A percentile compares a stretch with the other conserved stretches of the same genome.
These are phyloP conservation scores for Xerocomellus amylosporus DNA, from an alignment of 768 basidiomycete species.

Conservation along the genomic window DNA sequence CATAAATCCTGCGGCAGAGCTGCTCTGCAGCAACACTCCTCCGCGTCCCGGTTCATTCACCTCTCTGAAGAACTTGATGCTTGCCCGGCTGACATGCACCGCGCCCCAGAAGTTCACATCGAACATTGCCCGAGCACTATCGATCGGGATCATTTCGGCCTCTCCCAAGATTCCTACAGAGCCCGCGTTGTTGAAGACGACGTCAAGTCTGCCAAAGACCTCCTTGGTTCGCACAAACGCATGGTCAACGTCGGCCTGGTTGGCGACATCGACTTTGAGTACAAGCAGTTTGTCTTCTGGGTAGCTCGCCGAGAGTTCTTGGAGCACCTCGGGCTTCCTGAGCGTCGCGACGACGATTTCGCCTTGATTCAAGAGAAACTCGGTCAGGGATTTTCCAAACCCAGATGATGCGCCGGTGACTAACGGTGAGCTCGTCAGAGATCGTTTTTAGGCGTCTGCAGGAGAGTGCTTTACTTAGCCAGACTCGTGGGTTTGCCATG, in stretches of 20 bases:
- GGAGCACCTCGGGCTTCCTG: conserved; percentile 34
- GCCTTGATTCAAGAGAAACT: conserved; percentile 33
- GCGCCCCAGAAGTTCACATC: conserved; percentile 31
- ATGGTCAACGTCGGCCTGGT: conserved; percentile 3
- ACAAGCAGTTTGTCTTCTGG: conserved; percentile 15
- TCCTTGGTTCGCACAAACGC: conserved; percentile 13
- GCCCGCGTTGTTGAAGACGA: conserved; percentile 25
- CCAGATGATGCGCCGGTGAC: conserved; percentile 43
- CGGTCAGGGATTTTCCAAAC: conserved; percentile 35
- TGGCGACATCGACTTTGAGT: conserved; percentile 13
- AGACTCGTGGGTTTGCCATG: conserved; percentile 8
- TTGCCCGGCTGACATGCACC: conserved; percentile 26
- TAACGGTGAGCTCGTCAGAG: conserved; percentile 4
- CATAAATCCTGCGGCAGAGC: conserved; percentile 31
- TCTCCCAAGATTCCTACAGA: conserved; percentile 16
- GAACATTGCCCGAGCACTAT: conserved; percentile 20
- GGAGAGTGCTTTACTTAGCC: conserved; percentile 1
- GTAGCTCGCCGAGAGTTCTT: neutral
- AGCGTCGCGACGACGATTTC: conserved; percentile 43
- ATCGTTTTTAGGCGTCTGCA: neutral
- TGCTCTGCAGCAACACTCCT: conserved; percentile 36
- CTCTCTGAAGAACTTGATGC: conserved; percentile 33
- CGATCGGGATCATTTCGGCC: conserved; percentile 20
- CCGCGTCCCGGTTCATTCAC: conserved; percentile 34
- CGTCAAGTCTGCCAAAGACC: conserved; percentile 13